phyloP scores from a whole-genome alignment of 257 asterid genomes.

The Euphrasia confusa region DNA sequence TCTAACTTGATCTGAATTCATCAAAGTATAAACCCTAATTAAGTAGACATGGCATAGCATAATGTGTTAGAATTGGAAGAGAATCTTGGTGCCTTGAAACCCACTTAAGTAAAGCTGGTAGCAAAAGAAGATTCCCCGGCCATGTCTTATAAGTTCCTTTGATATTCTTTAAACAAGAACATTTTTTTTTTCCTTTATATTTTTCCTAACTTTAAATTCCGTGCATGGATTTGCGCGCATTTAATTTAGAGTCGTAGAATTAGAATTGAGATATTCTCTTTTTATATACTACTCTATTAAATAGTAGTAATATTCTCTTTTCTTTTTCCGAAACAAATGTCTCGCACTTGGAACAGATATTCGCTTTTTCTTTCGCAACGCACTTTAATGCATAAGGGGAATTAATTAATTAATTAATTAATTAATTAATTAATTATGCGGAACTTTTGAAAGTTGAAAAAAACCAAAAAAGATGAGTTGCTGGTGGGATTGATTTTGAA shows the following conservation, averaged over 20 bases:
- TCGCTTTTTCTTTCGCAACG: slow-evolving; percentile 36
- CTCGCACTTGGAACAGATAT: slow-evolving; percentile 49
- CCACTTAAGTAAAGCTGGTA: slow-evolving; percentile 89
- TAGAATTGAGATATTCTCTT: slow-evolving; percentile 72
- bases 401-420: slow-evolving; percentile 32
- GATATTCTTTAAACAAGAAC: slow-evolving; percentile 24
- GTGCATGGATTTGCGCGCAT: slow-evolving; percentile 35
- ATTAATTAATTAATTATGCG: slow-evolving; percentile 53
- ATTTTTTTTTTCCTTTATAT: slow-evolving; percentile 21
- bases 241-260: slow-evolving; percentile 59
- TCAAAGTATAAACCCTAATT: neutral
- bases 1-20: too few relatives aligned
- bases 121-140: slow-evolving; percentile 75
- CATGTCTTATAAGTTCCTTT: slow-evolving; percentile 33
- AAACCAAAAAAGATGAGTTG: slow-evolving; percentile 37
- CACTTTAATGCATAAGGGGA: slow-evolving; percentile 28
- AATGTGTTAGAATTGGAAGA: slow-evolving; percentile 5
- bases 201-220: slow-evolving; percentile 44
- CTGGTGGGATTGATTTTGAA: slow-evolving; percentile 57
- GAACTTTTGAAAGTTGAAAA: slow-evolving; percentile 57
- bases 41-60: neutral
- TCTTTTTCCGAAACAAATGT: slow-evolving; percentile 38
- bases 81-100: slow-evolving; percentile 75
- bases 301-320: slow-evolving; percentile 27
- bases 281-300: too few relatives aligned